phyloP scores from a whole-genome alignment of 2,329 filamentous ascomycete species.

The Cryphonectria radicalis region DNA sequence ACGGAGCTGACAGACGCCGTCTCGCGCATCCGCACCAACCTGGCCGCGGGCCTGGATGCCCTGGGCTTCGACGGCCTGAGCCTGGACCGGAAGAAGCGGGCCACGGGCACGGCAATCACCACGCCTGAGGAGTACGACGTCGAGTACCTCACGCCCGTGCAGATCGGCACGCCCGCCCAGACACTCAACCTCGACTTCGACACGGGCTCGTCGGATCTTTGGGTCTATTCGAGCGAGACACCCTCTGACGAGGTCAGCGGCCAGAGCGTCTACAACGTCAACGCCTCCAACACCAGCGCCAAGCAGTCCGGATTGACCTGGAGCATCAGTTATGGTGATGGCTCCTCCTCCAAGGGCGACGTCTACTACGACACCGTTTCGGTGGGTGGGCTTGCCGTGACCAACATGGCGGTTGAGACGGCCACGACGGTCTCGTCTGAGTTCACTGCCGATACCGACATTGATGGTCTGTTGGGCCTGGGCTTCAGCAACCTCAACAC shows the following conservation, averaged over 20 bases:
- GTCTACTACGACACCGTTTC: slow-evolving; percentile 52
- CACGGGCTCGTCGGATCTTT: slow-evolving; percentile 66
- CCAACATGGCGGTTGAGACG: slow-evolving; percentile 48
- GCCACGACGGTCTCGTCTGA: slow-evolving; percentile 47
- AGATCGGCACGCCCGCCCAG: slow-evolving; percentile 56
- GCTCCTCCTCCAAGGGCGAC: slow-evolving; percentile 46
- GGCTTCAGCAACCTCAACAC: slow-evolving; percentile 52
- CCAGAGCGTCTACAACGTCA: slow-evolving; percentile 46
- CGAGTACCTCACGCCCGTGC: slow-evolving; percentile 60
- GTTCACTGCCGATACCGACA: slow-evolving; percentile 45
- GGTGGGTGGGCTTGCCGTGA: slow-evolving; percentile 48
- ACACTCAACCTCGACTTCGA: slow-evolving; percentile 68
- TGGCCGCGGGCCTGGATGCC: slow-evolving; percentile 24
- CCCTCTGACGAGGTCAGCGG: slow-evolving; percentile 38
- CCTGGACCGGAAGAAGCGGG: slow-evolving; percentile 33
- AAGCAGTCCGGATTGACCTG: slow-evolving; percentile 44
- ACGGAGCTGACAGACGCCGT: slow-evolving; percentile 39
- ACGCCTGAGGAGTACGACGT: slow-evolving; percentile 39
- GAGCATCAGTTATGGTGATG: slow-evolving; percentile 51
- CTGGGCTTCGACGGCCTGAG: slow-evolving; percentile 22
- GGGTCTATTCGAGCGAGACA: slow-evolving; percentile 41
- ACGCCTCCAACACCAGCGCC: slow-evolving; percentile 44
- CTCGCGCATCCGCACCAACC: slow-evolving; percentile 32
- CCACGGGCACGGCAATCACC: slow-evolving; percentile 37
- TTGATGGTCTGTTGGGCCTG: slow-evolving; percentile 52